These are phyloP conservation scores for Ceratobasidium sp. DNA, from an alignment of 1,284 basidiomycete genomes.

Conservation along the genomic window DNA sequence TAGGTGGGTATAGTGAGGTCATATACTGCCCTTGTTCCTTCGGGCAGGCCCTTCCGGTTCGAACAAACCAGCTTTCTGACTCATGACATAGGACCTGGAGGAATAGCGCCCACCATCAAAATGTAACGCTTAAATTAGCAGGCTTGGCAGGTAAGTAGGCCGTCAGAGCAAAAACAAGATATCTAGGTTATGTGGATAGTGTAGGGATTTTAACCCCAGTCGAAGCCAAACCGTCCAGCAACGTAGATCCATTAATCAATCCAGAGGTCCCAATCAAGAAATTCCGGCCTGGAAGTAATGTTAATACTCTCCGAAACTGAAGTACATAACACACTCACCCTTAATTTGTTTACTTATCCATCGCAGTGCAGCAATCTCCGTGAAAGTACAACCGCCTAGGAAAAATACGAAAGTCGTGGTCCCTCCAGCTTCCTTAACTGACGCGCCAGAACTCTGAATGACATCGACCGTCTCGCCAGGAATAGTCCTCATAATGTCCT, in stretches of 20 bases:
- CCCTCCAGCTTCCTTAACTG: conserved; percentile 51
- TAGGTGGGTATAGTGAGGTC: too few relatives aligned
- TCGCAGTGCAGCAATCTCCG: conserved; percentile 93
- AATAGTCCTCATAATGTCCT: conserved; percentile 83
- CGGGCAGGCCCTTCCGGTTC: too few relatives aligned
- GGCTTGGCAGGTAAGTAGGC: neutral
- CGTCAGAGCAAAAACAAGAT: neutral
- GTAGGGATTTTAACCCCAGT: conserved; percentile 35
- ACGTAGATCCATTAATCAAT: conserved; percentile 79
- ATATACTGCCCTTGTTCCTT: too few relatives aligned
- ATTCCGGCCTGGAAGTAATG: conserved; percentile 67
- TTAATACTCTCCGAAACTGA: conserved; percentile 39
- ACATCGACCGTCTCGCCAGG: conserved; percentile 90
- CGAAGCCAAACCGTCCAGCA: conserved; percentile 62
- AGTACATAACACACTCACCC: conserved; percentile 61
- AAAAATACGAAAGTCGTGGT: conserved; percentile 95
- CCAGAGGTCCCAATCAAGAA: conserved; percentile 91
- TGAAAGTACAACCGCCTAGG: conserved; percentile 97
- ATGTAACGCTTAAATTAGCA: neutral
- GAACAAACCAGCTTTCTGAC: too few relatives aligned
- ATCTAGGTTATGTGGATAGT: conserved; percentile 11
- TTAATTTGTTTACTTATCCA: conserved; percentile 87
- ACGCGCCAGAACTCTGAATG: conserved; percentile 59
- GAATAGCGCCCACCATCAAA: neutral
- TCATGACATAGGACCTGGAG: too few relatives aligned